Base-by-base conservation (phyloP, 441 rosid genomes). In the Jatropha multifida region DNA sequence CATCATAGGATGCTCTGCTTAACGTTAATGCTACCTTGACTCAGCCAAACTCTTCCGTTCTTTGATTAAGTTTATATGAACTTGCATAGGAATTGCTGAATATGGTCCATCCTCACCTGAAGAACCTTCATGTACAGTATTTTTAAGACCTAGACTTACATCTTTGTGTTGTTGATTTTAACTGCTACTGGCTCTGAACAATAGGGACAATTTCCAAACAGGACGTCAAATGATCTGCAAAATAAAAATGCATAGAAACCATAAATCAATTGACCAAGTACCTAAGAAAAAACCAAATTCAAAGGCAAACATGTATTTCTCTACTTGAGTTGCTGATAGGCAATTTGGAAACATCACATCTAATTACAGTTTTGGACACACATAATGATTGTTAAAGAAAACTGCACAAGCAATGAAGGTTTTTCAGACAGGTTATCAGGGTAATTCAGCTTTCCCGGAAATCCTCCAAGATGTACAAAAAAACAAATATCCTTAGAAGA, bases 121-220 rank as follows among this genome's bases (percentile, higher is more conserved):
- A 44, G 32, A 65, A 56, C 37, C 9, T 32, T 51, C 60, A 32
- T 14, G 8, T 32, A 32, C 32, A 32, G 32, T 32, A 32, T 32
- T 32, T 14, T 13, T 3, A 44, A 58, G 10, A 11, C 14, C 15
- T 10, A 62, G 55, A 40, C 68, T 70, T 74, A 82, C 56, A 76
- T 80, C 81, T 65, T 83, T 12, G 73, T 17, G 73, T 44, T 20
- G 77, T 73, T 81, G 82, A 80, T 79, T 81, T 86, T 90, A 76
- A 90, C 88, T 26, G 97, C 96, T 3, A 89, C 81, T 12, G 91
- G 88, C 72, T 88, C 92, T 42, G 88, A 94, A 69, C 94, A 90
- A 78, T 88, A 89, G 2, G 94, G 93, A 72, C 97, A 92, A 63
- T 90, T 87, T 37, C 96, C 90, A 49, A 89, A 89, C 46, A 88